Percentiles rank a stretch among this genome's conserved stretches.
Evolutionary conservation across 2,329 filamentous ascomycete genomes (phyloP).

Genomic region (Monosporascus sp.): DNA sequence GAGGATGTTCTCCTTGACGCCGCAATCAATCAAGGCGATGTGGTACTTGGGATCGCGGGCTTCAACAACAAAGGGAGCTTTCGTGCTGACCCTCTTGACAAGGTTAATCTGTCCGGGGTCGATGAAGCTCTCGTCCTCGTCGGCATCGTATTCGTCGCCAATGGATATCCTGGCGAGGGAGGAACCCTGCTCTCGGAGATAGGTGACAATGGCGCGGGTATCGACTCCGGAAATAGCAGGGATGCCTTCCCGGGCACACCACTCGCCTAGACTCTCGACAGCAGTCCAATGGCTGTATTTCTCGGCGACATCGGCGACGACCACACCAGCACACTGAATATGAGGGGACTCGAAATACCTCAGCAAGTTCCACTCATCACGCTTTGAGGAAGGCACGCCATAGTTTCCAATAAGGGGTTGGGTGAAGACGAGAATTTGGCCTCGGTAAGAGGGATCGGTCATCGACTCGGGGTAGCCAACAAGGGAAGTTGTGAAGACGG

Average conservation of each 20-base stretch:
- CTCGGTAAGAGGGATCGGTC: conserved; percentile 81
- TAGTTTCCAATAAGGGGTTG: conserved; percentile 98
- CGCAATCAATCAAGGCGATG: conserved; percentile 92
- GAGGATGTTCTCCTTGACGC: conserved; percentile 99
- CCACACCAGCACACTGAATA: conserved; percentile 92
- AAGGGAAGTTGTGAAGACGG: conserved; percentile 96
- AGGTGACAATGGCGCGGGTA: conserved; percentile 92
- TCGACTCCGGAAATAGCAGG: conserved; percentile 96
- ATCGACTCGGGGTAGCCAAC: conserved; percentile 97
- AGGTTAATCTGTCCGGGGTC: conserved; percentile 96
- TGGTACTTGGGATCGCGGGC: conserved; percentile 79
- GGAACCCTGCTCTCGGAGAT: conserved; percentile 92
- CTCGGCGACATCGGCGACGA: conserved; percentile 89
- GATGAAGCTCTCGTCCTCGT: conserved; percentile 93
- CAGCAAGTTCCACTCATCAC: conserved; percentile 83
- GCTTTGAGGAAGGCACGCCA: conserved; percentile 80
- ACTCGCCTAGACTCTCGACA: conserved; percentile 85
- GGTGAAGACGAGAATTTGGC: conserved; percentile 97
- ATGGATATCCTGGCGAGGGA: conserved; percentile 91
- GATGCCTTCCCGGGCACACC: conserved; percentile 94
- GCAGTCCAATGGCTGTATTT: conserved; percentile 99
- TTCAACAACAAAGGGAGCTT: conserved; percentile 93
- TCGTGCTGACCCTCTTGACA: conserved; percentile 93
- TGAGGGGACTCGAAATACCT: conserved; percentile 98
- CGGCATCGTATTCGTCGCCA: conserved; percentile 96